Base-by-base conservation (phyloP, 2,329 filamentous ascomycete species). In the Zasmidium citrigriseum region DNA sequence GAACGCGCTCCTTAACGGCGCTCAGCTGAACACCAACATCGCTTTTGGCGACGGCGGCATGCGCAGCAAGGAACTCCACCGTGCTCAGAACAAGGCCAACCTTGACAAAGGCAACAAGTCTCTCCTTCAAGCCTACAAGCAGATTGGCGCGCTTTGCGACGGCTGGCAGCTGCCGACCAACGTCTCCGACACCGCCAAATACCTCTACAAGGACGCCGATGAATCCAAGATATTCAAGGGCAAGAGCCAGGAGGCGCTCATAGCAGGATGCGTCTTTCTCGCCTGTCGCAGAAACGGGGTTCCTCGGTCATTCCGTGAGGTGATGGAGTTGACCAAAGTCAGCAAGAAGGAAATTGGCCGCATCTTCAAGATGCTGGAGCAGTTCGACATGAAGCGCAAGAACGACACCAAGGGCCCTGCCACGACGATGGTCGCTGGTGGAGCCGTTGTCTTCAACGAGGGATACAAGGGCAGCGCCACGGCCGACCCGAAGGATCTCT, bases 301-400 rank as follows among this genome's bases (percentile, higher is more conserved):
- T 25, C 89, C 90, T 3, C 89, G 95, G 65, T 96, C 92, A 2
- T 99, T 99, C 78, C 87, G 90, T 50, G 96, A 99, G 75, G 95
- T 99, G 69, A 96, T 90, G 78, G 89, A 91, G 61, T 82, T 98
- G 73, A 99, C 95, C 9, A 91, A 90, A 67, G 93, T 99, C 24
- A 88, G 89, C 60, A 97, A 98, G 81, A 98, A 98, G 79, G 96
- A 99, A 72, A 96, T 99, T 63, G 95, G 95, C 21, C 83, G 93
- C 58, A 93, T 93, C 22, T 99, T 97, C 84, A 99, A 99, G 80
- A 82, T 87, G 58, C 82, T 99, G 46, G 93, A 98, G 77, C 87
- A 88, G 67, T 97, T 96, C 77, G 84, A 98, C 70, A 86, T 88
- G 70, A 87, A 87, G 68, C 84, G 91, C 41, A 87, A 88, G 64